A percentile compares a stretch with the other conserved stretches of the same genome.
phyloP scores from a whole-genome alignment of 2,329 filamentous ascomycete genomes.

The Fusarium sp. region DNA sequence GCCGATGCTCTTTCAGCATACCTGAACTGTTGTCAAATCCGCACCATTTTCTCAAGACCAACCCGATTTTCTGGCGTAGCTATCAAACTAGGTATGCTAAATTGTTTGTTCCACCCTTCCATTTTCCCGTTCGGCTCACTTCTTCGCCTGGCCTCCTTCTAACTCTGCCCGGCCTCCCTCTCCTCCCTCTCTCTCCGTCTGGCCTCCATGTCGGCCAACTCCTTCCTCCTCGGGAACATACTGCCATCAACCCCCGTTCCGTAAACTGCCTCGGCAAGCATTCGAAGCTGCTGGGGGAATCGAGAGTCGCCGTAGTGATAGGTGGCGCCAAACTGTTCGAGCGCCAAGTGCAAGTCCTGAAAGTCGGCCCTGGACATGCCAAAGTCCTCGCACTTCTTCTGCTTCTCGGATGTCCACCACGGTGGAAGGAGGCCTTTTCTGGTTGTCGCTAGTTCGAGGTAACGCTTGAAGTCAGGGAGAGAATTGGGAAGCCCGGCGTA shows the following conservation, averaged over 20 bases:
- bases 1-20: background rate
- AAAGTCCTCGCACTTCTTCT: conserved; percentile 49
- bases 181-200: background rate
- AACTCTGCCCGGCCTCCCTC: background rate
- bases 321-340: conserved; percentile 50
- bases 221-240: conserved; percentile 37
- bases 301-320: conserved; percentile 55
- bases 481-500: conserved; percentile 40
- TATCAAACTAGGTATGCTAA: background rate
- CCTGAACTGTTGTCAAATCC: background rate
- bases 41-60: background rate
- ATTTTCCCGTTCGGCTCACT: background rate
- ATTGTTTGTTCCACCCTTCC: background rate
- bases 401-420: conserved; percentile 57
- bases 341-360: conserved; percentile 26
- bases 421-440: conserved; percentile 50
- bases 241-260: conserved; percentile 45
- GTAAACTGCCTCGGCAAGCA: conserved; percentile 57
- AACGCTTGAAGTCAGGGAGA: conserved; percentile 49
- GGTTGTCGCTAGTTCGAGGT: conserved; percentile 43
- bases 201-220: conserved; percentile 39
- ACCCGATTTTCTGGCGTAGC: background rate
- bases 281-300: conserved; percentile 62
- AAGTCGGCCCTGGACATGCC: conserved; percentile 45
- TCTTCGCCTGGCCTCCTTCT: background rate